Evolutionary conservation across 1,284 basidiomycete species (phyloP), one percentile per base, ranked within the genome.

Genomic region (Phellinidium pouzarii): DNA sequence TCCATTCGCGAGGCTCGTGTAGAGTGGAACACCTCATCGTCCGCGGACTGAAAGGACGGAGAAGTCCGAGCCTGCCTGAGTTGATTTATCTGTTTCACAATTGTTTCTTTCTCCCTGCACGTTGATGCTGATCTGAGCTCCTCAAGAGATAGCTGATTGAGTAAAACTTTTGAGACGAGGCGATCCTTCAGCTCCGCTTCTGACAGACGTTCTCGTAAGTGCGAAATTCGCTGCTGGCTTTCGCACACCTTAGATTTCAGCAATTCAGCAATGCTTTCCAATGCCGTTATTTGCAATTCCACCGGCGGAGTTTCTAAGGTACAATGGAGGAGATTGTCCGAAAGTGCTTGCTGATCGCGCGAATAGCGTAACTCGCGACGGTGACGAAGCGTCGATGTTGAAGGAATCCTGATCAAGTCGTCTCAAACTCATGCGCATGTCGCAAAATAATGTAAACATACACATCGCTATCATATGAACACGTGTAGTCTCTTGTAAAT

Each of bases 121-220:
- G 69, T 65, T 22, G 63, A 64, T 40, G 59, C 53, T 44, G 70
- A 66, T 55, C 72, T 67, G 53, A 68, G 72, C 57, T 80, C 78
- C 53, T 73, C 72, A 63, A 72, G 67, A 77, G 77, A 78, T 23
- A 73, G 70, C 53, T 77, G 70, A 3, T 67, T 68, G 55, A 77
- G 72, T 40, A 76, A 60, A 9, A 65, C 60, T 57, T 7, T 58
- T 61, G 0, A 71, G 71, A n/a, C n/a, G n/a, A n/a, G n/a, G n/a
- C n/a, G 3, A 75, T 68, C 11, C 65, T 50, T 46, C 64, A 63
- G 37, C 68, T 66, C 47, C 71, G 65, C 9, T 61, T 56, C 2
- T 14, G 61, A 60, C 5, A 82, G 67, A 38, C 67, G 59, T 11
- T 58, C 59, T 14, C 72, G 71, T 37, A 80, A 63, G 54, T 67